These are phyloP conservation scores for Picea glauca DNA, from an alignment of 75 land plant genomes.

Conservation along the genomic window DNA sequence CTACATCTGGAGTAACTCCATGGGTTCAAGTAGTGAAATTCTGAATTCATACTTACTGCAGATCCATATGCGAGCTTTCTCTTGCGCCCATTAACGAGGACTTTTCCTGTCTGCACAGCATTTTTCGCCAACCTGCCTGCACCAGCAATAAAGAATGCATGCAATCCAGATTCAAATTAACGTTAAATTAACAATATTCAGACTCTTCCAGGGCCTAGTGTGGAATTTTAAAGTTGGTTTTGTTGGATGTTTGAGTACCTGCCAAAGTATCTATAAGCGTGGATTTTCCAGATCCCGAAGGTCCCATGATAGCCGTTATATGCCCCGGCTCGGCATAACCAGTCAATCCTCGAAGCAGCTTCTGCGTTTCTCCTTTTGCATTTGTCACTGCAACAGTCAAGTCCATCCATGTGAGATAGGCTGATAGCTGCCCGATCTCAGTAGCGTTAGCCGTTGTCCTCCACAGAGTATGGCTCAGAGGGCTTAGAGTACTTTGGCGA, in stretches of 20 bases:
- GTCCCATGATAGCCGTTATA: conserved; percentile 36
- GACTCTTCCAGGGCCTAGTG: too few species aligned
- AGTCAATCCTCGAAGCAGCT: conserved; percentile 20
- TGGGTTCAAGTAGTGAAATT: neutral
- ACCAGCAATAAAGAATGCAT: too few species aligned
- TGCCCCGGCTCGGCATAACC: conserved; percentile 37
- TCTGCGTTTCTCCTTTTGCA: neutral
- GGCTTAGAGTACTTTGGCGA: neutral
- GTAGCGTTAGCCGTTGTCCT: neutral
- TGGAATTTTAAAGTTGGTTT: too few species aligned
- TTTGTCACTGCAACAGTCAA: conserved; percentile 19
- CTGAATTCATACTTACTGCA: conserved; percentile 29
- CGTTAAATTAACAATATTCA: too few species aligned
- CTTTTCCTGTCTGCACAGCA: conserved; percentile 47
- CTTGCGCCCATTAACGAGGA: conserved; percentile 70
- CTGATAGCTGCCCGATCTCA: neutral
- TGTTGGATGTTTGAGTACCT: neutral
- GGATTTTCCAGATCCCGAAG: conserved; percentile 38
- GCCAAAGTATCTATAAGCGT: conserved; percentile 26
- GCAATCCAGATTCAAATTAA: too few species aligned
- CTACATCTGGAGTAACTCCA: neutral
- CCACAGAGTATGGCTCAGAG: conserved; percentile 6
- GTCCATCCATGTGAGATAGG: conserved; percentile 27
- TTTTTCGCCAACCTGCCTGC: conserved; percentile 68
- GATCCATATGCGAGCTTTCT: conserved; percentile 51